These are phyloP conservation scores for Podila epicladia DNA, from an alignment of 192 early-diverging fungal species.

Conservation along the genomic window DNA sequence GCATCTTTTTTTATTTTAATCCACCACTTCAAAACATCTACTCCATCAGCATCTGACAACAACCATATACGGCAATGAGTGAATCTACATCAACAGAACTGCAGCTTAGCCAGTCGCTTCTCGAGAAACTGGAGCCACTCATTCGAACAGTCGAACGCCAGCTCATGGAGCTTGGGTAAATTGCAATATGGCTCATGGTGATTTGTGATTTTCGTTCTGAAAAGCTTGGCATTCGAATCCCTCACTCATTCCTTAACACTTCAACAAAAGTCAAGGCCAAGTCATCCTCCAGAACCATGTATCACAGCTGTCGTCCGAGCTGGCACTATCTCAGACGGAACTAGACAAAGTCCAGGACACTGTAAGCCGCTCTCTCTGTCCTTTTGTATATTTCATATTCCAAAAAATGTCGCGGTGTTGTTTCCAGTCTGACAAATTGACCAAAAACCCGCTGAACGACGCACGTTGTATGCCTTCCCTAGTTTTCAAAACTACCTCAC, in stretches of 20 bases:
- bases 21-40: no score
- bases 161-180: constrained; percentile 39
- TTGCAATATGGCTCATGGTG: neutral
- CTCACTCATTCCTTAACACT: neutral
- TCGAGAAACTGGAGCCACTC: constrained; percentile 37
- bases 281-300: constrained; percentile 27
- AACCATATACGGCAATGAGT: no score
- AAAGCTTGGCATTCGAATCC: neutral
- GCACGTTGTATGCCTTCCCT: neutral
- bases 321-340: constrained; percentile 22
- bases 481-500: constrained; percentile 45
- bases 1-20: no score
- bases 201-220: neutral
- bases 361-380: constrained; percentile 4
- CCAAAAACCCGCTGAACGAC: neutral
- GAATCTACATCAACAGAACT: constrained; percentile 3
- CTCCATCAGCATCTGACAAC: no score
- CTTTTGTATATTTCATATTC: no score
- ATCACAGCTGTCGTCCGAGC: constrained; percentile 22
- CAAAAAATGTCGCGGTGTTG: neutral
- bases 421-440: neutral
- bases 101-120: constrained; percentile 23
- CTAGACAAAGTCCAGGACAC: constrained; percentile 43
- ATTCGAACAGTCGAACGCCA: constrained; percentile 29
- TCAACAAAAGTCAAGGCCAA: constrained; percentile 26